Percentiles rank a stretch among this genome's conserved stretches.
phyloP scores from a whole-genome alignment of 108 stramenopile genomes.

The Skeletonema tropicum region DNA sequence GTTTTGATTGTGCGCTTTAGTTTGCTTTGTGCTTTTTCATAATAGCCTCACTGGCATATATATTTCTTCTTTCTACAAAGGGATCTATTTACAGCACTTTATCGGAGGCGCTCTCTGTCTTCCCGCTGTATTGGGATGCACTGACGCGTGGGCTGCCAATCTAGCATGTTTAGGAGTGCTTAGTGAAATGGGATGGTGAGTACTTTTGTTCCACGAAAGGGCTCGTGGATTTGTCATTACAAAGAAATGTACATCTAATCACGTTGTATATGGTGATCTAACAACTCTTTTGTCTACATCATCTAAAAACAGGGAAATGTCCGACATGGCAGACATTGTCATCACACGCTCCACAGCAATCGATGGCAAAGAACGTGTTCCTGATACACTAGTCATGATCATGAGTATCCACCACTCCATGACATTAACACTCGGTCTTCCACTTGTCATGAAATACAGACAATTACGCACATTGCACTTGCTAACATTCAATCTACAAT shows the following conservation, averaged over 20 bases:
- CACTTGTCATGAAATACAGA: slow-evolving; percentile 34
- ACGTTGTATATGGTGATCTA: too few relatives aligned
- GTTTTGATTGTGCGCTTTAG: too few relatives aligned
- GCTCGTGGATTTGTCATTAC: too few relatives aligned
- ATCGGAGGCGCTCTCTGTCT: slow-evolving; percentile 37
- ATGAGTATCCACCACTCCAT: slow-evolving; percentile 30
- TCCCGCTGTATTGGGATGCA: slow-evolving; percentile 30
- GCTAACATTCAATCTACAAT: slow-evolving; percentile 31
- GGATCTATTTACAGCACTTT: slow-evolving; percentile 36
- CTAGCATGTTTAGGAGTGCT: slow-evolving; percentile 36
- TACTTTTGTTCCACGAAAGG: too few relatives aligned
- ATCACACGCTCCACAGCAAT: slow-evolving; percentile 16
- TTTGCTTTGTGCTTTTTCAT: too few relatives aligned
- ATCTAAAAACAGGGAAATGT: slow-evolving; percentile 20
- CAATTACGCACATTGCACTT: slow-evolving; percentile 21
- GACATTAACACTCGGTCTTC: slow-evolving; percentile 26
- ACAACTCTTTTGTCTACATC: too few relatives aligned
- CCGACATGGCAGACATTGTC: slow-evolving; percentile 27
- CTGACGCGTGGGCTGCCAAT: slow-evolving; percentile 17
- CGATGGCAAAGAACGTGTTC: slow-evolving; percentile 27
- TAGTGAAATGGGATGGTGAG: slow-evolving; percentile 34
- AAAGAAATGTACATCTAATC: too few relatives aligned
- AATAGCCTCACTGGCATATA: too few relatives aligned
- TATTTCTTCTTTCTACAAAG: neutral
- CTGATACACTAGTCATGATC: slow-evolving; percentile 25